These are phyloP conservation scores for Vigna trinervia DNA, from an alignment of 306 rosid species.

Conservation along the genomic window DNA sequence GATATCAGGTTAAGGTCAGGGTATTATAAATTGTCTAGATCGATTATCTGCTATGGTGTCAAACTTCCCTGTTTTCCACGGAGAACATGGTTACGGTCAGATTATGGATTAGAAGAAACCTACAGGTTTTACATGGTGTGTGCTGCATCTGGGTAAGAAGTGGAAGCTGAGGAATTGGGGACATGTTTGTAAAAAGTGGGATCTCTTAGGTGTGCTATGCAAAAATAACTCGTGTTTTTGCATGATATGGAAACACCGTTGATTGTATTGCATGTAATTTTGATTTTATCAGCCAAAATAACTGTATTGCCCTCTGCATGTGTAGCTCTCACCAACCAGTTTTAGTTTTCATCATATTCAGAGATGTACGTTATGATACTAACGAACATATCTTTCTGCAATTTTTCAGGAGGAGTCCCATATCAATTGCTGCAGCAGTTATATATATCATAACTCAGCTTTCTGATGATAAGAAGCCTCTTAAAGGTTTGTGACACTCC, in stretches of 20 bases:
- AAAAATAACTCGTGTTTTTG: not conserved
- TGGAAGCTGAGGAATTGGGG: not conserved
- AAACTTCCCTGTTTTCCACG: conserved; percentile 11
- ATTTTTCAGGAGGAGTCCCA: conserved; percentile 94
- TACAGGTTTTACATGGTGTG: not conserved
- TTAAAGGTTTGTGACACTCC: conserved; percentile 64
- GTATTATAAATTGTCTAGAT: conserved; percentile 13
- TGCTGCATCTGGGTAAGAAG: conserved; percentile 18
- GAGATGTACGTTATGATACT: conserved; percentile 3
- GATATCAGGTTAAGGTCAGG: conserved; percentile 13
- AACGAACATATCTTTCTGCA: not conserved
- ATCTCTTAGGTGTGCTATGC: not conserved
- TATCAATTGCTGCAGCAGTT: conserved; percentile 96
- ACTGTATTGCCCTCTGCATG: conserved; percentile 9
- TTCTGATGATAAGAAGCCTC: conserved; percentile 91
- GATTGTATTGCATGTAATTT: no score
- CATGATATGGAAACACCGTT: conserved; percentile 9
- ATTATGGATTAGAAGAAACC: not conserved
- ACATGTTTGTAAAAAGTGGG: not conserved
- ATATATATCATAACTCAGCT: conserved; percentile 94
- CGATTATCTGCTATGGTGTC: not conserved
- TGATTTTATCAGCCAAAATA: conserved; percentile 4
- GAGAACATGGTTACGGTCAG: conserved; percentile 18
- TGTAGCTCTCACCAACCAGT: conserved; percentile 9
- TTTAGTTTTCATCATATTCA: conserved; percentile 2